These are phyloP conservation scores for Haplosporangium gracile DNA, from an alignment of 192 early-diverging fungal species.

Conservation along the genomic window DNA sequence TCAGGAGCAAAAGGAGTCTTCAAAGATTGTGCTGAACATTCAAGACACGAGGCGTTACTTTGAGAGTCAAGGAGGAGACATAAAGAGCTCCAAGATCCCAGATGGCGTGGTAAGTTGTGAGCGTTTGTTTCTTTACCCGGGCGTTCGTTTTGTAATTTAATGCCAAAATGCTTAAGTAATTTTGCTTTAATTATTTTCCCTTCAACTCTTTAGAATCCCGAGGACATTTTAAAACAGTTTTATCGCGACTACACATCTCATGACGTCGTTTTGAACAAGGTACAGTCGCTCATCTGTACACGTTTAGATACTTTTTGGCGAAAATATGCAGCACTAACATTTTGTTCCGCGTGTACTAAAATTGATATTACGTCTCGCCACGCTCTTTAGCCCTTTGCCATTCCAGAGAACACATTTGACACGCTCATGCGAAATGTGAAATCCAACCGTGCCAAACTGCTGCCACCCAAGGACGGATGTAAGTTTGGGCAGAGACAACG, in stretches of 20 bases:
- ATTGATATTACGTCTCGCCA: not conserved
- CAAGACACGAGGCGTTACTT: conserved; percentile 83
- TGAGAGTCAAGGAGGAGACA: conserved; percentile 71
- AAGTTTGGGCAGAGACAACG: not conserved
- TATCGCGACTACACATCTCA: conserved; percentile 21
- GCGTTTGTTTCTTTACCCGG: not conserved
- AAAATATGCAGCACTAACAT: not conserved
- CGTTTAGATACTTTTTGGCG: not conserved
- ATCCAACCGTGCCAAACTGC: conserved; percentile 44
- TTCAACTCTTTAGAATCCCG: conserved; percentile 14
- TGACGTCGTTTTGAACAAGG: conserved; percentile 31
- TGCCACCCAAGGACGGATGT: conserved; percentile 54
- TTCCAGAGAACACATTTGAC: conserved; percentile 35
- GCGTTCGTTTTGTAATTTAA: not conserved
- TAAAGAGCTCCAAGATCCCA: conserved; percentile 34
- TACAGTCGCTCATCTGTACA: not conserved
- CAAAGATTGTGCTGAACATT: conserved; percentile 75
- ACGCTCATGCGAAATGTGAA: conserved; percentile 48
- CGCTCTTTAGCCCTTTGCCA: conserved; percentile 18
- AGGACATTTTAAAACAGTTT: conserved; percentile 31
- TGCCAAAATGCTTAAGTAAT: not conserved
- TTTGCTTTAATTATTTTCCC: not conserved
- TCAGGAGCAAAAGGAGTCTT: conserved; percentile 58
- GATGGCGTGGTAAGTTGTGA: conserved; percentile 18
- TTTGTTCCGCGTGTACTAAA: not conserved